Base-by-base conservation (phyloP, 176 grass and related monocot species). In the Dactylis glomerata region DNA sequence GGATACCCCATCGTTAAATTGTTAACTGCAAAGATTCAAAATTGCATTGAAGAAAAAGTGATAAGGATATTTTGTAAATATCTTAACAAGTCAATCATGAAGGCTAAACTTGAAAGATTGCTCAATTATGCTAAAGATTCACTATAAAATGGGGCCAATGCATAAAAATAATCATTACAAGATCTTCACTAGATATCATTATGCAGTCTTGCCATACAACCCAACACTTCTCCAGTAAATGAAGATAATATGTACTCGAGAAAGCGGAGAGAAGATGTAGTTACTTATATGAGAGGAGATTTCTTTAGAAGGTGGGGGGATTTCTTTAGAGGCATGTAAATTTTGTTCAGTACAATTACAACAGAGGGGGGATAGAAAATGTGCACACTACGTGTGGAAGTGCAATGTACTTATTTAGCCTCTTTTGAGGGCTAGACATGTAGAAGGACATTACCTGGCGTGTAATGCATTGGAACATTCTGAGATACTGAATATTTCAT, bases 1-100 rank as follows among this genome's bases (percentile, higher is more conserved):
- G 97, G 97, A 79, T 99, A 99, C 51, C 93, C 97, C 89, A 99
- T 99, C 23, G 97, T 93, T 67, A 96, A 83, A 92, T 91, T 92
- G 74, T 89, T 94, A 82, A 99, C 97, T 99, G 97, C 91, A 92
- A 81, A 78, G 75, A 89, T 84, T 86, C 67, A 88, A 69, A 68
- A 85, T 86, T 78, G 47, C 87, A 68, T n/a, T 81, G 77, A 88
- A 80, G n/a, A 88, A 95, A 82, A 37, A 83, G 77, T 68, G 61
- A 27, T 66, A 86, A 90, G 6, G 19, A 52, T 73, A 72, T 30
- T 83, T n/a, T n/a, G n/a, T 33, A 79, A 20, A 38, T 37, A 8
- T 64, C 26, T 71, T 75, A 81, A 68, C 33, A 27, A 86, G 32
- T 83, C 12, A 14, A 63, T 62, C 14, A n/a, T 73, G 34, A 28